Base-by-base conservation (phyloP, 179 eudicot species). In the Drosera spatulata region DNA sequence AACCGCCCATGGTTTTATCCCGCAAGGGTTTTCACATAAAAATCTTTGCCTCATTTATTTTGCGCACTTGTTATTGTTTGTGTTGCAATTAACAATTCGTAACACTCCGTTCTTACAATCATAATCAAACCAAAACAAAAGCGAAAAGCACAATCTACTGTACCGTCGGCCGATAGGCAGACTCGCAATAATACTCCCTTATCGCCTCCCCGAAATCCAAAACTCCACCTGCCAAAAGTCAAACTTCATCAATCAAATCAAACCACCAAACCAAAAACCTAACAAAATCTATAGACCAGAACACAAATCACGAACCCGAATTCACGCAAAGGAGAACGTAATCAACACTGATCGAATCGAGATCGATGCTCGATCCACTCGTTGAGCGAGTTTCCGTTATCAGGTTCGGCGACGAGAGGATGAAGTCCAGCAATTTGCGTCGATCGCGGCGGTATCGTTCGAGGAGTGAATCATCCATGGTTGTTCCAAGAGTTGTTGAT, bases 131-230 rank as follows among this genome's bases (percentile, higher is more conserved):
- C 55, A 60, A 40, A 53, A 5, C 39, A 60, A 1, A 49, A n/a
- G 8, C 2, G n/a, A 6, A 67, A 39, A 1, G 9, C 39, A 15
- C 22, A 38, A 3, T 14, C 2, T 1, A 10, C 10, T 10, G 49
- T 74, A 91, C 97, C 91, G 68, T 74, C 8, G 76, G 58, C 1
- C 94, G 97, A 61, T 70, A 80, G 13, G 67, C 68, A 61, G 78
- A 68, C 76, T 83, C 94, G 37, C 74, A 70, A 51, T 69, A 46
- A 63, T 66, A 85, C 63, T 66, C 71, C 71, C 56, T 68, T 13
- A 68, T 77, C 7, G 90, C 96, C 75, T 73, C 69, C 38, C 86
- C 72, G 71, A 85, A 67, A 71, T 91, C 96, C 71, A 91, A 73
- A 71, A 83, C 81, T 39, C 86, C 87, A 61, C 84, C 96, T 86